These are phyloP conservation scores for Aegilops sharonensis DNA, from an alignment of 176 grass and related monocot genomes.

Conservation along the genomic window DNA sequence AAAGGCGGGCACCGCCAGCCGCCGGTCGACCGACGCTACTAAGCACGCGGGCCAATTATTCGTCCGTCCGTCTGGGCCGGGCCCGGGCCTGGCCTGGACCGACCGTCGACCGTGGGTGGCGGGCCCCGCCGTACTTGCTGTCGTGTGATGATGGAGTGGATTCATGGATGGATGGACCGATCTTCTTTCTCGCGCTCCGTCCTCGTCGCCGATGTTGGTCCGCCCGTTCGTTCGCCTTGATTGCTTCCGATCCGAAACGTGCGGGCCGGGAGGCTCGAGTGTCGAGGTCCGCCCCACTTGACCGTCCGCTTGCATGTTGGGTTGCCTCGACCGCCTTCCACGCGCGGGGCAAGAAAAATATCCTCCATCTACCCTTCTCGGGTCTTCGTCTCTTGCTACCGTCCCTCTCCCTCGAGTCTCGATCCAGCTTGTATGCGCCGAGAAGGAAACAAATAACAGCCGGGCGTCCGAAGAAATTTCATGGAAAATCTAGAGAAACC, in stretches of 20 bases:
- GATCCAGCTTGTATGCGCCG: too few species aligned
- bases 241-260: neutral
- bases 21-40: neutral
- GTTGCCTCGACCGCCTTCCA: too few species aligned
- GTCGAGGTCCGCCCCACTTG: too few species aligned
- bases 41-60: neutral
- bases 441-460: neutral
- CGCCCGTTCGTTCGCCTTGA: neutral
- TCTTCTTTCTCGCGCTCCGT: neutral
- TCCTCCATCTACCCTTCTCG: too few species aligned
- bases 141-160: neutral
- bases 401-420: too few species aligned
- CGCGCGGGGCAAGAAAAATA: too few species aligned
- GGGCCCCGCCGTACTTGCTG: conserved; percentile 3
- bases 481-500: neutral
- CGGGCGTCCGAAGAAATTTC: neutral
- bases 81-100: neutral
- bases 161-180: neutral
- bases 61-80: too few species aligned
- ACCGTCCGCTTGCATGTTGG: too few species aligned
- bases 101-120: too few species aligned
- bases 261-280: neutral
- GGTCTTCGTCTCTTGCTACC: too few species aligned
- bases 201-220: neutral
- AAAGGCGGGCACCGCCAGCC: neutral